Percentiles rank a stretch among this genome's conserved stretches.
These are phyloP conservation scores for Aspergillus sp. DNA, from an alignment of 2,329 filamentous ascomycete species.

Conservation along the genomic window DNA sequence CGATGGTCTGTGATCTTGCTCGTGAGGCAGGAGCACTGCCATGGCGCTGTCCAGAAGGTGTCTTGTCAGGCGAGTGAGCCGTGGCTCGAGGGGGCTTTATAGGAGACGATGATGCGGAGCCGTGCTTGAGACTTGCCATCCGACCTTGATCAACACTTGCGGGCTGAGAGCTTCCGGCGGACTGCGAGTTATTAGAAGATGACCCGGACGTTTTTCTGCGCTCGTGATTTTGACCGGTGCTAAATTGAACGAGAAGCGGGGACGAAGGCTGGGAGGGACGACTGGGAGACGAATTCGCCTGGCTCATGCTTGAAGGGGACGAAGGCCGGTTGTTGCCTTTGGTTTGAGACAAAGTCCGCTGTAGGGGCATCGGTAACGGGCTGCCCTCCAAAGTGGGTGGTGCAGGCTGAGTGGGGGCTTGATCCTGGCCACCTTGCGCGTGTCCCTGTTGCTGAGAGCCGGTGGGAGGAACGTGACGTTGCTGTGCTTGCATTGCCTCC, in stretches of 20 bases:
- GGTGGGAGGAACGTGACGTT: constrained; percentile 47
- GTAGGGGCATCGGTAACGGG: constrained; percentile 76
- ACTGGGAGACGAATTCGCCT: constrained; percentile 82
- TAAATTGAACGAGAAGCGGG: constrained; percentile 94
- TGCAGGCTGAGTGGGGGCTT: constrained; percentile 56
- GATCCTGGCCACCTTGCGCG: constrained; percentile 13
- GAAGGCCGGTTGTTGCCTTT: constrained; percentile 77
- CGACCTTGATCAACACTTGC: constrained; percentile 72
- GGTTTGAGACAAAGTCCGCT: constrained; percentile 78
- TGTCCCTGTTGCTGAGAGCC: constrained; percentile 27
- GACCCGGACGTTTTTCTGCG: constrained; percentile 90
- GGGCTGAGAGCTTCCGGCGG: constrained; percentile 68
- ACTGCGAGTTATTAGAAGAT: constrained; percentile 79
- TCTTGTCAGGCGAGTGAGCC: constrained; percentile 61
- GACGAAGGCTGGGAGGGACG: constrained; percentile 82
- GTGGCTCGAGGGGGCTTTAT: constrained; percentile 47
- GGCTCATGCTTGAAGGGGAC: constrained; percentile 79
- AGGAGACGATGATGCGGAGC: constrained; percentile 57
- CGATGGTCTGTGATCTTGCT: constrained; percentile 85
- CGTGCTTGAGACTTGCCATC: constrained; percentile 53
- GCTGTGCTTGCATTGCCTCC: constrained; percentile 76
- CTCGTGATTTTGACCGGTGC: constrained; percentile 78
- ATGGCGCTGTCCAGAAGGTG: constrained; percentile 58
- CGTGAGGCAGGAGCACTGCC: constrained; percentile 66
- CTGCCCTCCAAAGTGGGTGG: constrained; percentile 78